These are phyloP conservation scores for Cystofilobasidium bisporidii DNA, from an alignment of 768 basidiomycete genomes.

Conservation along the genomic window DNA sequence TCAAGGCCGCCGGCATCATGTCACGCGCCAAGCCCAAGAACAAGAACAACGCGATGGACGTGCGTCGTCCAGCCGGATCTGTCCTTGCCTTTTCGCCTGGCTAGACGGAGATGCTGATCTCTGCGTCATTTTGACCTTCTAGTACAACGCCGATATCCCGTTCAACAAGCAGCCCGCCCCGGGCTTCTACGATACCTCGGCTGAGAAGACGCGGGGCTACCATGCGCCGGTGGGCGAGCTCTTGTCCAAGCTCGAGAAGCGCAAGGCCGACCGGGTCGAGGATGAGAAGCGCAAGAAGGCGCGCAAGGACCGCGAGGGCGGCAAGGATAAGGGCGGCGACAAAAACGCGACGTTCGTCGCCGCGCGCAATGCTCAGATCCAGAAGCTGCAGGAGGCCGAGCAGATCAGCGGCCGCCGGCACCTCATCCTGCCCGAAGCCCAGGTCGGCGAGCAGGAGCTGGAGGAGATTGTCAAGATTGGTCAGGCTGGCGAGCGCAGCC, in stretches of 20 bases:
- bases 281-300: conserved; percentile 76
- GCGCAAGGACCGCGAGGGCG: conserved; percentile 58
- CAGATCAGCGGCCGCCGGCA: conserved; percentile 80
- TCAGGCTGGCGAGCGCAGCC: conserved; percentile 77
- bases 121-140: neutral
- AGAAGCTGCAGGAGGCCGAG: conserved; percentile 94
- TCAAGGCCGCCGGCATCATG: conserved; percentile 98
- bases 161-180: conserved; percentile 94
- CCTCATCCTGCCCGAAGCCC: conserved; percentile 72
- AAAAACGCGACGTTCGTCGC: conserved; percentile 81
- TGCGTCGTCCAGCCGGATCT: too few species aligned
- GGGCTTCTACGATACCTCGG: conserved; percentile 93
- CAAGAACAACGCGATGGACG: conserved; percentile 79
- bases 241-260: conserved; percentile 84
- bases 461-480: conserved; percentile 99
- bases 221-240: conserved; percentile 83
- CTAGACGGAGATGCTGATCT: too few species aligned
- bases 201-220: conserved; percentile 77
- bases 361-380: conserved; percentile 95
- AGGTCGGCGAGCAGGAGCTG: conserved; percentile 86
- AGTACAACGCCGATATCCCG: conserved; percentile 98
- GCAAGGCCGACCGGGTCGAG: conserved; percentile 64
- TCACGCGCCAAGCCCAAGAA: conserved; percentile 64
- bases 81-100: too few species aligned
- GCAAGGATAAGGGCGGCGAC: conserved; percentile 47